Evolutionary conservation across 495 filamentous ascomycete species (phyloP).

Genomic region (Xylaria castorea): DNA sequence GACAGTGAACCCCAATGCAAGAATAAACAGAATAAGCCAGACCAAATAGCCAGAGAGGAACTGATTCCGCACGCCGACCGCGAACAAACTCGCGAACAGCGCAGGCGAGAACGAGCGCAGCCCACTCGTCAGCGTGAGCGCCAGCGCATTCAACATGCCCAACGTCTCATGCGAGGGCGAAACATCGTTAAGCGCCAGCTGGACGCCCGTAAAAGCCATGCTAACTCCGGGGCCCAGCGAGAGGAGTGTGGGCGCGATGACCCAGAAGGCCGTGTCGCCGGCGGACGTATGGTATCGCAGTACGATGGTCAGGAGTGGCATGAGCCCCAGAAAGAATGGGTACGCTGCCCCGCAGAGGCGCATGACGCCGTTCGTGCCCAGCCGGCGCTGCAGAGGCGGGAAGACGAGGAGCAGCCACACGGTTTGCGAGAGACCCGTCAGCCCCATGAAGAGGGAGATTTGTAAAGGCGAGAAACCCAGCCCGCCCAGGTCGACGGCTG

Average conservation of each 20-base stretch:
- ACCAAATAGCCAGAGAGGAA: slow-evolving; percentile 66
- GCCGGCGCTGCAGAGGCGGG: slow-evolving; percentile 62
- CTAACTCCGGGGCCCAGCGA: slow-evolving; percentile 63
- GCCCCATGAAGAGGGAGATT: slow-evolving; percentile 65
- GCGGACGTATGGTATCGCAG: slow-evolving; percentile 45
- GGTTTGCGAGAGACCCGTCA: slow-evolving; percentile 66
- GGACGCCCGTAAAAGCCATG: slow-evolving; percentile 72
- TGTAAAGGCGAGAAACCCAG: slow-evolving; percentile 63
- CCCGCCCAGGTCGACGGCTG: slow-evolving; percentile 60
- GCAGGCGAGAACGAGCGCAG: slow-evolving; percentile 65
- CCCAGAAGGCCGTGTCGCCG: slow-evolving; percentile 59
- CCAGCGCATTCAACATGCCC: slow-evolving; percentile 70
- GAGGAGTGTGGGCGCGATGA: slow-evolving; percentile 48
- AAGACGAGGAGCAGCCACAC: slow-evolving; percentile 70
- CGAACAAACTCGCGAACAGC: slow-evolving; percentile 66
- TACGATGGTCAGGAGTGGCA: slow-evolving; percentile 60
- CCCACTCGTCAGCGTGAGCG: slow-evolving; percentile 44
- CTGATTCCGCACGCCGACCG: slow-evolving; percentile 62
- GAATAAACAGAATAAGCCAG: slow-evolving; percentile 63
- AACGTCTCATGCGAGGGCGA: slow-evolving; percentile 63
- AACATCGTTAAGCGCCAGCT: slow-evolving; percentile 73
- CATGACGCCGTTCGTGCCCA: slow-evolving; percentile 67
- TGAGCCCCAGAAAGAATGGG: slow-evolving; percentile 62
- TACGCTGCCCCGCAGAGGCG: slow-evolving; percentile 59
- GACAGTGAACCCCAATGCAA: slow-evolving; percentile 55